These are phyloP conservation scores for Amaranthus hypochondriacus DNA, from an alignment of 148 eudicot species.

Conservation along the genomic window DNA sequence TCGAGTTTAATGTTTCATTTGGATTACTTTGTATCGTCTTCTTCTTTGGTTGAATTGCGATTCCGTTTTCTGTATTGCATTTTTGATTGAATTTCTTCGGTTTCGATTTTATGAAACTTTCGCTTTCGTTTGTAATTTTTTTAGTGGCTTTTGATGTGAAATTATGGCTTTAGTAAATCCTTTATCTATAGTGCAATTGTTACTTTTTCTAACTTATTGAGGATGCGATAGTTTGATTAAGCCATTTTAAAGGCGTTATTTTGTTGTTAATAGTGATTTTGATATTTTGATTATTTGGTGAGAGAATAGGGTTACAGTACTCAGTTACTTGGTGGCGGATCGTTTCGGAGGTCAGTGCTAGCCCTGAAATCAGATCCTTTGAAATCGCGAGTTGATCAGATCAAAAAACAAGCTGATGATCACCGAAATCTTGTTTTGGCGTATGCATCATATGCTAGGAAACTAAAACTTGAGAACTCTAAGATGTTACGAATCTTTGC, in stretches of 20 bases:
- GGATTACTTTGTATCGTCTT: background rate
- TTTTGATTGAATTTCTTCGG: background rate
- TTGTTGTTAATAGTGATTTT: background rate
- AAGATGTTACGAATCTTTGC: conserved; percentile 51
- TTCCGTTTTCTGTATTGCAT: background rate
- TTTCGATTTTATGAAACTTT: background rate
- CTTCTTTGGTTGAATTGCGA: background rate
- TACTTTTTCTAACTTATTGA: background rate
- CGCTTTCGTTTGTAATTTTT: background rate
- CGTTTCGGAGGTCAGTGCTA: conserved; percentile 37
- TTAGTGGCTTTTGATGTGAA: background rate
- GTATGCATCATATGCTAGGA: conserved; percentile 54
- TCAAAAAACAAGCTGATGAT: conserved; percentile 54
- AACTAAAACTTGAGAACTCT: conserved; percentile 56
- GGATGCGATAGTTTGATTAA: background rate
- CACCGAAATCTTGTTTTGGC: conserved; percentile 44
- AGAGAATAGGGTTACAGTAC: conserved; percentile 23
- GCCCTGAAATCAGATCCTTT: conserved; percentile 52
- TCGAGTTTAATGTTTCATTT: background rate
- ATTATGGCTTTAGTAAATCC: background rate
- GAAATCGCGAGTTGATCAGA: conserved; percentile 53
- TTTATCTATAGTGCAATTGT: background rate
- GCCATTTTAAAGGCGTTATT: background rate
- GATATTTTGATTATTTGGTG: conserved; percentile 1
- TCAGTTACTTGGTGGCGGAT: conserved; percentile 21